Conservation (phyloP, 495 filamentous ascomycete species). For the Penicillium alfredii region DNA sequence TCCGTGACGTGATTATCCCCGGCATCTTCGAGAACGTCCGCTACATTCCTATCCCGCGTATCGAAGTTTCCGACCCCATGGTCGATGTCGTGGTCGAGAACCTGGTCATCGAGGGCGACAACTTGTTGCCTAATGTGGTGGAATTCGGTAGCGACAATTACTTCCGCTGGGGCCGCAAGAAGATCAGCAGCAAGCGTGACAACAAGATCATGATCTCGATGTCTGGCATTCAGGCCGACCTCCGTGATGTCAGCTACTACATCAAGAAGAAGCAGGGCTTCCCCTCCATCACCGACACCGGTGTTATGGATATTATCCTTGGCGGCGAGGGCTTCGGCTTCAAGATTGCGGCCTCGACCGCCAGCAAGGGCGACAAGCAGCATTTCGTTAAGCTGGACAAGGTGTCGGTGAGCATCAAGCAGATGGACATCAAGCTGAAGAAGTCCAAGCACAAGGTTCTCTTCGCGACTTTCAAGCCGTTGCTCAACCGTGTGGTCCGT, state of each 20-base stretch:
- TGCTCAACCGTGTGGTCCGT: conserved; percentile 76
- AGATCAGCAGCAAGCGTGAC: conserved; percentile 67
- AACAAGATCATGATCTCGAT: conserved; percentile 76
- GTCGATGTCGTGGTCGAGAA: conserved; percentile 91
- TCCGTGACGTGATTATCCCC: conserved; percentile 82
- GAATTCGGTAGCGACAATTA: conserved; percentile 93
- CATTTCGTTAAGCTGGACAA: conserved; percentile 94
- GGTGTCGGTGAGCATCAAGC: conserved; percentile 74
- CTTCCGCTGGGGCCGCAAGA: conserved; percentile 91
- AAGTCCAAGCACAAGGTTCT: conserved; percentile 92
- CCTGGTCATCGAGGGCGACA: conserved; percentile 90
- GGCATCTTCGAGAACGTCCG: conserved; percentile 77
- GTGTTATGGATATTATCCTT: conserved; percentile 85
- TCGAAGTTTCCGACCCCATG: conserved; percentile 83
- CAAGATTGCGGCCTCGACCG: conserved; percentile 81
- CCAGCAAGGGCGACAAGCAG: conserved; percentile 67
- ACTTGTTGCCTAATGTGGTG: conserved; percentile 90
- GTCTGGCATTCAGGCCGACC: conserved; percentile 69
- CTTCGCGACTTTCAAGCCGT: conserved; percentile 81
- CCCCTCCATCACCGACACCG: conserved; percentile 80
- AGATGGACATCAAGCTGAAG: conserved; percentile 84
- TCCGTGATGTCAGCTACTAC: conserved; percentile 83
- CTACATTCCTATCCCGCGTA: conserved; percentile 90
- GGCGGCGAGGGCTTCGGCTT: conserved; percentile 85
- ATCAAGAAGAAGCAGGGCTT: conserved; percentile 95